Percentiles rank a stretch among this genome's conserved stretches.
These are phyloP conservation scores for Pythium angustatum DNA, from an alignment of 352 stramenopile species.

Conservation along the genomic window DNA sequence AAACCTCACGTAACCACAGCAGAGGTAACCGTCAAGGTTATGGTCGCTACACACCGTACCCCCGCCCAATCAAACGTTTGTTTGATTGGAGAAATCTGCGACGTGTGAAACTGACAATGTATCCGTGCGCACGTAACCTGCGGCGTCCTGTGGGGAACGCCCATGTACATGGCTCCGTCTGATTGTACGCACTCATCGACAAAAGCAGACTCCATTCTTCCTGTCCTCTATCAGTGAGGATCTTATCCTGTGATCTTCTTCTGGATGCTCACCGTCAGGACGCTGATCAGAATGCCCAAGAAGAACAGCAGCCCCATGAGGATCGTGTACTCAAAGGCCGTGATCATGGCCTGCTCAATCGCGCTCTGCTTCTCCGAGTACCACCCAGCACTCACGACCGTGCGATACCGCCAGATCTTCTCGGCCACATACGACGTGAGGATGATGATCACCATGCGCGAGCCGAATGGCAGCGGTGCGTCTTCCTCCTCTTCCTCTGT, in stretches of 20 bases:
- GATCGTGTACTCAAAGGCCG: constrained; percentile 73
- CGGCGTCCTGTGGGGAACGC: too few relatives aligned
- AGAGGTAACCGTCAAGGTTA: background rate
- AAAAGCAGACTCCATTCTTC: too few relatives aligned
- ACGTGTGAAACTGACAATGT: background rate
- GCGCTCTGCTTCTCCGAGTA: constrained; percentile 60
- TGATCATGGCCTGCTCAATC: constrained; percentile 65
- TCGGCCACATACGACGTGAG: constrained; percentile 74
- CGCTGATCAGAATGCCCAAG: constrained; percentile 62
- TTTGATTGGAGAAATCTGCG: background rate
- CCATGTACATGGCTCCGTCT: too few relatives aligned
- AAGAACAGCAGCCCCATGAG: constrained; percentile 80
- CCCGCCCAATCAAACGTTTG: background rate
- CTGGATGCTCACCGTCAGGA: constrained; percentile 35
- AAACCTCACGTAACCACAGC: constrained; percentile 23
- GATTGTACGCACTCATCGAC: too few relatives aligned
- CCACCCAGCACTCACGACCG: constrained; percentile 57
- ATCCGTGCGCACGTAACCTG: too few relatives aligned
- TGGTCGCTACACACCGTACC: background rate
- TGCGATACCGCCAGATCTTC: constrained; percentile 81
- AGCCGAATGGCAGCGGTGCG: constrained; percentile 39
- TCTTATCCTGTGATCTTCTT: constrained; percentile 19
- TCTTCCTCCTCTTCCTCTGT: constrained; percentile 4
- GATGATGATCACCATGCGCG: constrained; percentile 61
- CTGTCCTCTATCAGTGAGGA: too few relatives aligned